A percentile compares a stretch with the other conserved stretches of the same genome.
Conservation (phyloP, 345 rosid species). For the Garcia nutans region DNA sequence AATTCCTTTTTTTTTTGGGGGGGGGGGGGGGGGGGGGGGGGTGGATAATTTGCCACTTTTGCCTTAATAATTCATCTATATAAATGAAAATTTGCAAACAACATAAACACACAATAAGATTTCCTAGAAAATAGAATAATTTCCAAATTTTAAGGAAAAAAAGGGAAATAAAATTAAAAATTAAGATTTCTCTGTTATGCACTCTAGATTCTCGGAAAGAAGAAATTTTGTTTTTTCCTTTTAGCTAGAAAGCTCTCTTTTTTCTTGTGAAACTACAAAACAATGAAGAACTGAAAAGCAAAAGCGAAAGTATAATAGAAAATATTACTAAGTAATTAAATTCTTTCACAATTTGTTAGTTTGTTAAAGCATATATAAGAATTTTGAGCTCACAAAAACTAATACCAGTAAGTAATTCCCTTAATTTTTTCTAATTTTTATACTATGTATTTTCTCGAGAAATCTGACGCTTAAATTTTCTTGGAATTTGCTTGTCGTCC, state of each 20-base stretch:
- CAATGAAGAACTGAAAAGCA: neutral
- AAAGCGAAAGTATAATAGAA: neutral
- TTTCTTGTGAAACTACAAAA: neutral
- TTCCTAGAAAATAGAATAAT: neutral
- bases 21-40: too few relatives aligned
- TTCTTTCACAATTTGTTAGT: too few relatives aligned
- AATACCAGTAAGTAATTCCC: neutral
- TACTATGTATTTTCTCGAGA: slow-evolving; percentile 11
- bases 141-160: neutral
- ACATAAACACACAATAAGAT: too few relatives aligned
- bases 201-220: neutral
- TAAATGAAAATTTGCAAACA: too few relatives aligned
- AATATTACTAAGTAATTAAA: neutral
- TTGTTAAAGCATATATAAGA: neutral
- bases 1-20: too few relatives aligned
- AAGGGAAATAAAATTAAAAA: neutral
- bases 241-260: neutral
- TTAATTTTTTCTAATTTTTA: neutral
- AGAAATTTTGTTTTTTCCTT: neutral
- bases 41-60: too few relatives aligned
- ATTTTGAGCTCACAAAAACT: neutral
- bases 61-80: too few relatives aligned
- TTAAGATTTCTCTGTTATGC: neutral
- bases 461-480: neutral
- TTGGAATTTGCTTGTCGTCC: neutral